Conservation (phyloP, 116 monocot genomes). For the Thalassia testudinum region DNA sequence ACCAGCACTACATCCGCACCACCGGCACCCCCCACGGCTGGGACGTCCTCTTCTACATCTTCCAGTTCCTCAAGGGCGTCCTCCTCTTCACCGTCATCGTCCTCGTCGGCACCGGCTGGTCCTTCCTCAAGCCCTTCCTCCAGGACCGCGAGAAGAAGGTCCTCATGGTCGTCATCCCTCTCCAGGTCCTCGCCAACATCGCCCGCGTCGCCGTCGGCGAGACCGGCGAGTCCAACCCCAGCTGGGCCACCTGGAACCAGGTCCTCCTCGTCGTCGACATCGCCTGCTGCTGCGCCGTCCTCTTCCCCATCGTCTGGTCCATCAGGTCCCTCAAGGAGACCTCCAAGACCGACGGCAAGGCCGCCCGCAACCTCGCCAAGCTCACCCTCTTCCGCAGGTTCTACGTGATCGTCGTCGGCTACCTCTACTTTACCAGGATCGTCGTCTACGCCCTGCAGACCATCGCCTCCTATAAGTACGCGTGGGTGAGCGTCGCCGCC, state of each 20-base stretch:
- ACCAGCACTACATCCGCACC: constrained; percentile 69
- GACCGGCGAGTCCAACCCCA: constrained; percentile 61
- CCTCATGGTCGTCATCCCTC: constrained; percentile 71
- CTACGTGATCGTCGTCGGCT: constrained; percentile 59
- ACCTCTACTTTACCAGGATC: constrained; percentile 72
- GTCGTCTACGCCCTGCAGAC: constrained; percentile 54
- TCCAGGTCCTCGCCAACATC: constrained; percentile 66
- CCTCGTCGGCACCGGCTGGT: constrained; percentile 89
- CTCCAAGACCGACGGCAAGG: constrained; percentile 77
- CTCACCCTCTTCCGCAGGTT: constrained; percentile 62
- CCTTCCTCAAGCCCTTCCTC: constrained; percentile 83
- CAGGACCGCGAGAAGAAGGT: constrained; percentile 94
- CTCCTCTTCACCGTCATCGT: constrained; percentile 76
- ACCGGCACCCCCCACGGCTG: constrained; percentile 89
- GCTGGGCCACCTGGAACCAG: constrained; percentile 83
- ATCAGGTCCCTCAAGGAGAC: constrained; percentile 59
- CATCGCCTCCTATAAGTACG: constrained; percentile 53
- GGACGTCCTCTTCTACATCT: constrained; percentile 82
- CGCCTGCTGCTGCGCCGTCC: constrained; percentile 67
- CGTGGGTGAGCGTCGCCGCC: constrained; percentile 57
- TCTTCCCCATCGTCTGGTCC: constrained; percentile 87
- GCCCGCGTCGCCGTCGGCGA: constrained; percentile 68
- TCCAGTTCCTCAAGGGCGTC: constrained; percentile 67
- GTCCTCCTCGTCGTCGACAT: constrained; percentile 68
- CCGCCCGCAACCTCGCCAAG: constrained; percentile 51